Conservation (phyloP, 305 asterid genomes). For the Solanum aculeatissimum region DNA sequence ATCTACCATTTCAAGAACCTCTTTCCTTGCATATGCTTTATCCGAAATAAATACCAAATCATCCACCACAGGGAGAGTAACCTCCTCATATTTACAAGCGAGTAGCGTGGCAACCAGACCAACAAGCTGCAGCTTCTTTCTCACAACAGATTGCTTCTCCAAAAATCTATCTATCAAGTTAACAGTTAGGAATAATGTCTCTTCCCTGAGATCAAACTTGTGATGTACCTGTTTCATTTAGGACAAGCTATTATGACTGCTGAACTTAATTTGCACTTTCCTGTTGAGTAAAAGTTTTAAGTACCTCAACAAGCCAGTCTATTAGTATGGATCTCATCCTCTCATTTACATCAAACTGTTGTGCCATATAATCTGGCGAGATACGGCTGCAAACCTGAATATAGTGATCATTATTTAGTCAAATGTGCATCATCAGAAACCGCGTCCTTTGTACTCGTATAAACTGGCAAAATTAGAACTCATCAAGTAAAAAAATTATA, state of each 20-base stretch:
- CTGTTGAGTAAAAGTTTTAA: neutral
- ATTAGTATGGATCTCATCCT: constrained; percentile 83
- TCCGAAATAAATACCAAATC: constrained; percentile 81
- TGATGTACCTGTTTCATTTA: constrained; percentile 58
- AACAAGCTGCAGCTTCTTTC: constrained; percentile 85
- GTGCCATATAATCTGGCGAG: constrained; percentile 60
- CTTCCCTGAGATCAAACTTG: constrained; percentile 81
- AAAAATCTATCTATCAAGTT: constrained; percentile 79
- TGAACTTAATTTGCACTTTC: neutral
- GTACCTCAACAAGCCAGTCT: constrained; percentile 94
- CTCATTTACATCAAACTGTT: constrained; percentile 75
- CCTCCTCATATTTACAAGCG: constrained; percentile 96
- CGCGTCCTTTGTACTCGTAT: neutral
- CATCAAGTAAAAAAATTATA: too few relatives aligned
- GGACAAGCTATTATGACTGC: neutral
- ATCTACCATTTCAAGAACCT: constrained; percentile 69
- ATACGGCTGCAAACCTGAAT: constrained; percentile 58
- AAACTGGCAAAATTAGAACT: neutral
- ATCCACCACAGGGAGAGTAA: constrained; percentile 79
- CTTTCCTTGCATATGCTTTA: constrained; percentile 70
- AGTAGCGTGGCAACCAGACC: constrained; percentile 83
- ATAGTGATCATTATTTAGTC: neutral
- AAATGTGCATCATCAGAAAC: neutral
- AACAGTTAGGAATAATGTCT: constrained; percentile 67
- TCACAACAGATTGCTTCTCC: constrained; percentile 61